Conservation (phyloP, 768 basidiomycete genomes). For the Boletus subcaerulescens region DNA sequence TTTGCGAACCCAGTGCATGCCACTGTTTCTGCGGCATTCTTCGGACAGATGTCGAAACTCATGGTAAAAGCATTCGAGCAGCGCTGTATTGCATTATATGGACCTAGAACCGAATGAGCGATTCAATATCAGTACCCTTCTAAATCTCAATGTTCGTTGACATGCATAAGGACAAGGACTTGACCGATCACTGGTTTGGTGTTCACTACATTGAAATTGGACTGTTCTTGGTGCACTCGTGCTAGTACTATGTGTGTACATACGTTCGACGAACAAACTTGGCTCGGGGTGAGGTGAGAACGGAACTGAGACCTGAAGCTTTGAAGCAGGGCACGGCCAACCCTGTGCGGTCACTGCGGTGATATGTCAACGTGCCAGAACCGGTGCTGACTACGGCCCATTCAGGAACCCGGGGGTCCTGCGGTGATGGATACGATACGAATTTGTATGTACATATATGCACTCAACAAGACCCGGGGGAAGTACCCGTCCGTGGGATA, state of each 20-base stretch:
- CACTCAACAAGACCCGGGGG: too few species aligned
- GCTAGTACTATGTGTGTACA: too few species aligned
- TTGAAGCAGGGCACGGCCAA: too few species aligned
- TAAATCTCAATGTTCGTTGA: not conserved
- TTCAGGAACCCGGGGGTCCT: not conserved
- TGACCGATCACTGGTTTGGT: too few species aligned
- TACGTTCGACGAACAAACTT: too few species aligned
- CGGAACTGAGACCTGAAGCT: too few species aligned
- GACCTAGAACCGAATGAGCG: constrained; percentile 34
- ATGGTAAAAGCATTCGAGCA: constrained; percentile 95
- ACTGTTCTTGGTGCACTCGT: too few species aligned
- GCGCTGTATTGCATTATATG: constrained; percentile 73
- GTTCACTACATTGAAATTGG: too few species aligned
- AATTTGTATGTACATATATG: too few species aligned
- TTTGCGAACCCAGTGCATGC: constrained; percentile 88
- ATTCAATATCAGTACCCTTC: not conserved
- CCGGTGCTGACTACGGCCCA: constrained; percentile 4
- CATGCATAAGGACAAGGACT: not conserved
- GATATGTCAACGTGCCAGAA: not conserved
- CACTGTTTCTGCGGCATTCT: constrained; percentile 77
- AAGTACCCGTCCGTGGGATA: too few species aligned
- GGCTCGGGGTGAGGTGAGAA: too few species aligned
- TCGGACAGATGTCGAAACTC: constrained; percentile 79
- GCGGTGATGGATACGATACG: too few species aligned
- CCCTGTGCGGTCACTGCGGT: not conserved